Evolutionary conservation across 1,284 basidiomycete genomes (phyloP).

Genomic region (Papiliotrema fonsecae): DNA sequence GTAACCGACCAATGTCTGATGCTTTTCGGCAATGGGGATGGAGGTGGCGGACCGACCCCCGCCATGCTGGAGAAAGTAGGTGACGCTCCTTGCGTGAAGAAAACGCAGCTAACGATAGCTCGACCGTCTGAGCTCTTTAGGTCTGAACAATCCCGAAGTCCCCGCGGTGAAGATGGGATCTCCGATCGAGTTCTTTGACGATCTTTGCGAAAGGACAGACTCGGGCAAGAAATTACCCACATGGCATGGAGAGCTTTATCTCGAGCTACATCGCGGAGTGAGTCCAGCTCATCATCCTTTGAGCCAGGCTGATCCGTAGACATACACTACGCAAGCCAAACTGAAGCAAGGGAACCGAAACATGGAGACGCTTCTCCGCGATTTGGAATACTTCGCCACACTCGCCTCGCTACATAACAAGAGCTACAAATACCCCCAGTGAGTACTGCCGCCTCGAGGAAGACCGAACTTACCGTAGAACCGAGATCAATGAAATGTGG

Average conservation of each 20-base stretch:
- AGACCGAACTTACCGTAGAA: neutral
- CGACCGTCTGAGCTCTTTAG: slow-evolving; percentile 12
- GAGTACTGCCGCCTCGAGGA: slow-evolving; percentile 5
- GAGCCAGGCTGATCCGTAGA: slow-evolving; percentile 36
- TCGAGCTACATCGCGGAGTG: slow-evolving; percentile 63
- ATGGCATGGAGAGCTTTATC: slow-evolving; percentile 84
- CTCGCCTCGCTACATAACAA: slow-evolving; percentile 64
- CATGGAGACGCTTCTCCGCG: slow-evolving; percentile 78
- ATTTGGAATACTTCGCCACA: slow-evolving; percentile 73
- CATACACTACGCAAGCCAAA: slow-evolving; percentile 78
- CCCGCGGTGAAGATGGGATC: slow-evolving; percentile 74
- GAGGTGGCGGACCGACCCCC: slow-evolving; percentile 53
- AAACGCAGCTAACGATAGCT: slow-evolving; percentile 44
- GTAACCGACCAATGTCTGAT: slow-evolving; percentile 62
- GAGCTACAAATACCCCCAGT: slow-evolving; percentile 54
- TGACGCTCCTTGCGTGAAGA: slow-evolving; percentile 67
- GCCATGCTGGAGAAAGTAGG: slow-evolving; percentile 86
- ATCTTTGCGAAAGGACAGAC: slow-evolving; percentile 60
- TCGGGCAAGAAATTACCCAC: slow-evolving; percentile 72
- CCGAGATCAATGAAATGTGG: slow-evolving; percentile 74
- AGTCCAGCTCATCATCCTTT: neutral
- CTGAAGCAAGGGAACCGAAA: slow-evolving; percentile 93
- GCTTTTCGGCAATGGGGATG: slow-evolving; percentile 90
- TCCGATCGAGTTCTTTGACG: slow-evolving; percentile 69
- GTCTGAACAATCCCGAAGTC: slow-evolving; percentile 41